phyloP scores from a whole-genome alignment of 2,329 filamentous ascomycete genomes.

The Graphilbum sp. region DNA sequence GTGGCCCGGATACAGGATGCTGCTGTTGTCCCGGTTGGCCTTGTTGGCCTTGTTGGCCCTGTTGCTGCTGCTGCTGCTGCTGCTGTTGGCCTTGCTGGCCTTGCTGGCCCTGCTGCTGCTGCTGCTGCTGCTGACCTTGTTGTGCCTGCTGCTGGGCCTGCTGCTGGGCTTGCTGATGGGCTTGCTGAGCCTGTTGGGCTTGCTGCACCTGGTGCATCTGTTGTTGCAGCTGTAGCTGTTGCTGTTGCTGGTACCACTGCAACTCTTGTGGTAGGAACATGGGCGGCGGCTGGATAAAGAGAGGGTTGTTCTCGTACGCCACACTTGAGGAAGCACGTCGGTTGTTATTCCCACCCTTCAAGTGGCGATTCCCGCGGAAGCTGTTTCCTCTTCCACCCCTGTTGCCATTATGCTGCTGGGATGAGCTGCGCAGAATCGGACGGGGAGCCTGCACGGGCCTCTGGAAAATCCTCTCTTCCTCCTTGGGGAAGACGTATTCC shows the following conservation, averaged over 20 bases:
- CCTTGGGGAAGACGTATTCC: slow-evolving; percentile 73
- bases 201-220: slow-evolving; percentile 19
- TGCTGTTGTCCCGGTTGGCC: slow-evolving; percentile 23
- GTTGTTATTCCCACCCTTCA: slow-evolving; percentile 26
- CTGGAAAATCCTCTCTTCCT: slow-evolving; percentile 50
- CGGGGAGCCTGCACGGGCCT: slow-evolving; percentile 37
- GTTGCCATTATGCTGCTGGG: slow-evolving; percentile 33
- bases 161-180: slow-evolving; percentile 32
- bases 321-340: slow-evolving; percentile 37
- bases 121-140: slow-evolving; percentile 26
- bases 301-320: slow-evolving; percentile 28
- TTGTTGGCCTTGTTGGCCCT: slow-evolving; percentile 23
- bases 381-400: slow-evolving; percentile 32
- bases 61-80: slow-evolving; percentile 19
- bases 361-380: slow-evolving; percentile 31
- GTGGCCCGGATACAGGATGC: slow-evolving; percentile 23
- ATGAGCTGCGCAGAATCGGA: slow-evolving; percentile 44
- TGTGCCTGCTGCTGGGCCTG: slow-evolving; percentile 23
- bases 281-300: slow-evolving; percentile 23
- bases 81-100: slow-evolving; percentile 28
- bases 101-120: slow-evolving; percentile 14
- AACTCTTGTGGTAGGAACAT: slow-evolving; percentile 29
- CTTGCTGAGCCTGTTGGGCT: slow-evolving; percentile 1
- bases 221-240: slow-evolving; percentile 17
- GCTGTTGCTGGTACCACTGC: slow-evolving; percentile 31